Evolutionary conservation across 176 grass and related monocot species (phyloP).

Genomic region (Avena insularis): DNA sequence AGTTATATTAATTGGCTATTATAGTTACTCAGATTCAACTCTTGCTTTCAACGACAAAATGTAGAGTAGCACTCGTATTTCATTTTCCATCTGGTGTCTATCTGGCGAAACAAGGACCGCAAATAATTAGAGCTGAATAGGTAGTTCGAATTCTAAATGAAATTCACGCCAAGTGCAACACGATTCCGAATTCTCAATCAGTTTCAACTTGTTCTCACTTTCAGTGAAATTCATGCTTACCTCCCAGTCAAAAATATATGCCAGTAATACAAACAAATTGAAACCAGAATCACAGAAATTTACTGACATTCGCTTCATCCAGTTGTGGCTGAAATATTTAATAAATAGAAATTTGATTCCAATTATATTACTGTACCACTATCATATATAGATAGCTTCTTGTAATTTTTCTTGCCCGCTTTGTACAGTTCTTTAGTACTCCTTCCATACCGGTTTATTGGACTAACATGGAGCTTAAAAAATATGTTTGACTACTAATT

Average conservation of each 20-base stretch:
- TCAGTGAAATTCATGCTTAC: background rate
- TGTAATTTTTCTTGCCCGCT: too few relatives aligned
- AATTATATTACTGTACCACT: background rate
- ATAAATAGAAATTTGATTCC: background rate
- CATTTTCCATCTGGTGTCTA: background rate
- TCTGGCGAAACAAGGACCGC: background rate
- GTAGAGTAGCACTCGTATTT: background rate
- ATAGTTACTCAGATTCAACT: background rate
- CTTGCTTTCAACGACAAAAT: background rate
- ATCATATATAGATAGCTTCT: too few relatives aligned
- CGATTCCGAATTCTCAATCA: background rate
- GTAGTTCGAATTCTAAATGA: background rate
- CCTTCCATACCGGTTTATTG: too few relatives aligned
- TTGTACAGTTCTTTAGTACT: too few relatives aligned
- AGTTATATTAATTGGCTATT: background rate
- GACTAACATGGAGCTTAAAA: too few relatives aligned
- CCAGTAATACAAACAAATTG: background rate
- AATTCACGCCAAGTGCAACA: background rate
- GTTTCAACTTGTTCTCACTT: background rate
- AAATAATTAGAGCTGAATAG: background rate
- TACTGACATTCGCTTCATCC: background rate
- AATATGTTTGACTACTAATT: too few relatives aligned
- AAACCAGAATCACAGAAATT: background rate
- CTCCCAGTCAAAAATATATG: background rate
- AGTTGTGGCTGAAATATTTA: background rate